A percentile compares a stretch with the other conserved stretches of the same genome.
phyloP scores from a whole-genome alignment of 495 filamentous ascomycete species.

The Aspergillus nanangensis region DNA sequence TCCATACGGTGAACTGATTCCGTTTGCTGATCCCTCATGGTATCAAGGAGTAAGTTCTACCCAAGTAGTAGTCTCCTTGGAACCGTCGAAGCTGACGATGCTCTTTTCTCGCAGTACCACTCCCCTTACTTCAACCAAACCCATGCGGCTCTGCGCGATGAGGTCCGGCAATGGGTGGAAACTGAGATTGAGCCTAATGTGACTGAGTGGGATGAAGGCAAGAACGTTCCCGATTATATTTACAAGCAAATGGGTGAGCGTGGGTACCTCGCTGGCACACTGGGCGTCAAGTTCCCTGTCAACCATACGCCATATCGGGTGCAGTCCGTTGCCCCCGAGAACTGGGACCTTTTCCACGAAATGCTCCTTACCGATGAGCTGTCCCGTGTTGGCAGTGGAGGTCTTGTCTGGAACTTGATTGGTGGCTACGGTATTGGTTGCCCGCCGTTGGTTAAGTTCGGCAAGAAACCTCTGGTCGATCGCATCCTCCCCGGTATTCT shows the following conservation, averaged over 20 bases:
- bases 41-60: conserved; percentile 79
- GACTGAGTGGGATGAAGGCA: conserved; percentile 94
- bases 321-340: conserved; percentile 73
- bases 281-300: conserved; percentile 74
- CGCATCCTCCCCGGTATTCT: conserved; percentile 79
- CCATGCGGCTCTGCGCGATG: conserved; percentile 82
- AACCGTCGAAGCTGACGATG: too few relatives aligned
- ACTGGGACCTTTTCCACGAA: conserved; percentile 99
- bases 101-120: conserved; percentile 67
- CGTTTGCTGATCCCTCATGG: conserved; percentile 90
- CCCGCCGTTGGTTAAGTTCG: conserved; percentile 87
- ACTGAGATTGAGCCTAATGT: conserved; percentile 86
- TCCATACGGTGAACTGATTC: conserved; percentile 79
- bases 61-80: too few relatives aligned
- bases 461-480: conserved; percentile 84
- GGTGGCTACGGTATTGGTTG: conserved; percentile 93
- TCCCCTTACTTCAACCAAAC: conserved; percentile 94
- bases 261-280: conserved; percentile 85
- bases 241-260: conserved; percentile 94
- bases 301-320: conserved; percentile 66
- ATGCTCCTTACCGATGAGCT: conserved; percentile 92
- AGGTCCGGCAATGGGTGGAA: conserved; percentile 90
- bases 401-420: conserved; percentile 97
- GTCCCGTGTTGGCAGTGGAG: conserved; percentile 80
- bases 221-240: conserved; percentile 77